Conservation (phyloP, 306 rosid species). For the Gastrolobium bilobum region DNA sequence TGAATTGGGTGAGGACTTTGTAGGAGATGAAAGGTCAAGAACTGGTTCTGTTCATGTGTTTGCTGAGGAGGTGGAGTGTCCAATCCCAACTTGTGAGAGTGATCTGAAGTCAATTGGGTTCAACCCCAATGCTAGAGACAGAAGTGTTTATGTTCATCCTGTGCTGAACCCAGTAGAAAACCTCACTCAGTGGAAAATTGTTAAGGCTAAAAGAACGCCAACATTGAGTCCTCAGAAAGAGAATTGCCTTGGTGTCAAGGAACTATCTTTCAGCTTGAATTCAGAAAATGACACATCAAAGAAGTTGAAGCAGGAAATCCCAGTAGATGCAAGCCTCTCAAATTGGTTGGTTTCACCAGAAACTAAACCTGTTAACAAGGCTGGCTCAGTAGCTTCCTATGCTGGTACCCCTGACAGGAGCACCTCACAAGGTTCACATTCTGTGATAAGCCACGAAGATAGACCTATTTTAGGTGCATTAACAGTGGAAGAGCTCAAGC, state of each 20-base stretch:
- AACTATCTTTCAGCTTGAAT: constrained; percentile 56
- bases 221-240: constrained; percentile 70
- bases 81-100: constrained; percentile 37
- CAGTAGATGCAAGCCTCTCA: constrained; percentile 92
- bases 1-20: constrained; percentile 39
- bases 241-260: constrained; percentile 53
- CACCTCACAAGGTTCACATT: constrained; percentile 69
- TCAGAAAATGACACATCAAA: constrained; percentile 55
- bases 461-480: constrained; percentile 93
- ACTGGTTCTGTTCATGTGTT: constrained; percentile 43
- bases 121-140: constrained; percentile 65
- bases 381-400: constrained; percentile 31
- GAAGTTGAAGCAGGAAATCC: constrained; percentile 62
- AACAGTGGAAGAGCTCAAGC: constrained; percentile 81
- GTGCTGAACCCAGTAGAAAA: constrained; percentile 90
- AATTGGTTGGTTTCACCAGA: constrained; percentile 83
- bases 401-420: constrained; percentile 58
- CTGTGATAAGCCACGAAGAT: constrained; percentile 70
- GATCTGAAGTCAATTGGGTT: constrained; percentile 55
- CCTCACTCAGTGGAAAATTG: constrained; percentile 80
- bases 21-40: constrained; percentile 55
- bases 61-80: constrained; percentile 61
- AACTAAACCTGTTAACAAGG: constrained; percentile 59
- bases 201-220: constrained; percentile 62
- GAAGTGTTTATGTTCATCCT: constrained; percentile 82